Percentiles rank a stretch among this genome's conserved stretches.
phyloP scores from a whole-genome alignment of 164 flowering plant species.

The Vitis amurensis region DNA sequence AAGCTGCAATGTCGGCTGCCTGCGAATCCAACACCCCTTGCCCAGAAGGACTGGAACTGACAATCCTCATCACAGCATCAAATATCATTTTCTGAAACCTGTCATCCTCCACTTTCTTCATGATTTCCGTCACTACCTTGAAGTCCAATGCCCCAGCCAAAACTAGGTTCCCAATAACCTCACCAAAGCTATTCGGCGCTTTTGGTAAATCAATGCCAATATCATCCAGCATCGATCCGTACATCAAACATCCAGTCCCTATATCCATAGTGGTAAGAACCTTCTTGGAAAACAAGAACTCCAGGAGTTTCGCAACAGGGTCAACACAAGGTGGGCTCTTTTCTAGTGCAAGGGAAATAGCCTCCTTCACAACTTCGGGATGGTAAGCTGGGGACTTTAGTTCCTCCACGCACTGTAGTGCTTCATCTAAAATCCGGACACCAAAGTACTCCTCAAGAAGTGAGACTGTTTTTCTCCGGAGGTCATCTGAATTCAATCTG shows the following conservation, averaged over 20 bases:
- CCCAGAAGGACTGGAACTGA: slow-evolving; percentile 42
- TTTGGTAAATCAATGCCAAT: slow-evolving; percentile 83
- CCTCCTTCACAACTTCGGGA: slow-evolving; percentile 78
- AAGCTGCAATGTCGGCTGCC: slow-evolving; percentile 57
- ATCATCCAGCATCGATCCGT: slow-evolving; percentile 69
- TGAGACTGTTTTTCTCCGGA: slow-evolving; percentile 59
- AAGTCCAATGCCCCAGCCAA: slow-evolving; percentile 57
- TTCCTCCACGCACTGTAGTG: slow-evolving; percentile 81
- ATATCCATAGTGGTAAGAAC: slow-evolving; percentile 55
- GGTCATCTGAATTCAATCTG: slow-evolving; percentile 39
- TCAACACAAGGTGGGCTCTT: slow-evolving; percentile 70
- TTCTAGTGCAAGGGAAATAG: slow-evolving; percentile 68
- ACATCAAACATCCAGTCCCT: slow-evolving; percentile 62
- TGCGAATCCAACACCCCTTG: slow-evolving; percentile 53
- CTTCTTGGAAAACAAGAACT: slow-evolving; percentile 49
- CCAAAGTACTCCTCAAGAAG: slow-evolving; percentile 85
- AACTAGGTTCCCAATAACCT: slow-evolving; percentile 58
- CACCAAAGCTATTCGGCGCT: slow-evolving; percentile 84
- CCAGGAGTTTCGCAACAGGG: slow-evolving; percentile 59
- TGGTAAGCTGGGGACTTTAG: slow-evolving; percentile 70
- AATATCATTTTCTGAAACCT: slow-evolving; percentile 45
- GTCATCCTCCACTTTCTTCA: slow-evolving; percentile 62
- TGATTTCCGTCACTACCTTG: slow-evolving; percentile 55
- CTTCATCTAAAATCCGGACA: slow-evolving; percentile 68
- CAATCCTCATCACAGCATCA: slow-evolving; percentile 37